Base-by-base conservation (phyloP, 306 rosid species). In the Cercis canadensis region DNA sequence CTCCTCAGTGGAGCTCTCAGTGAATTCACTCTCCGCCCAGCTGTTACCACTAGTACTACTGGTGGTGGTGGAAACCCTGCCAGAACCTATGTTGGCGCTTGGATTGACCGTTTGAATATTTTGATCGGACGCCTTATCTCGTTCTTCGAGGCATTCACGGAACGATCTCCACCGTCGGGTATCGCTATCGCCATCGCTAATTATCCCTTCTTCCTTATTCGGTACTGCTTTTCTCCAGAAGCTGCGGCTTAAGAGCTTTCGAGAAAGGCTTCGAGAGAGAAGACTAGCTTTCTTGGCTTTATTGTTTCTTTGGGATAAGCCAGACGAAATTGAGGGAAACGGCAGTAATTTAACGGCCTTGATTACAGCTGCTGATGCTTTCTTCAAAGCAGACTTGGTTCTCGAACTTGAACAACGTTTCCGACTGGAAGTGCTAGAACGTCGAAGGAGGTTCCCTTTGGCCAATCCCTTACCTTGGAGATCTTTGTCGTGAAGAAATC, bases 11-110 rank as follows among this genome's bases (percentile, higher is more conserved):
- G 70, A 72, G 52, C 80, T 72, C 55, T 65, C 80, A 4, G 83
- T 79, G 54, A 79, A 88, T 8, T 90, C 94, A 6, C 84, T 87
- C 69, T 80, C 93, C 3, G 58, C 72, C 98, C 96, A 83, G 36
- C 96, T 88, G 62, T 76, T 70, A 8, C 43, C 43, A 8, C 43
- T 37, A 8, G 43, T 37, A 37, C 43, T 37, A 37, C 43, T 37
- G 7, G 43, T 24, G 3, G 29, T 24, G 3, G 29, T 24, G 29
- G 29, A 24, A 24, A 24, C 29, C 29, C 29, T 3, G 1, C 43
- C 10, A 5, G 10, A 37, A 37, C 4, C 43, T 37, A 37, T 37
- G 4, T 7, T 33, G 44, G 21, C n/a, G 29, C 37, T 8, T 6
- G 8, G 1, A 5, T 37, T 6, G 10, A 37, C 43, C 15, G 32